Evolutionary conservation across 2,329 filamentous ascomycete genomes (phyloP).

Genomic region (Trichoderma atrobrunneum): DNA sequence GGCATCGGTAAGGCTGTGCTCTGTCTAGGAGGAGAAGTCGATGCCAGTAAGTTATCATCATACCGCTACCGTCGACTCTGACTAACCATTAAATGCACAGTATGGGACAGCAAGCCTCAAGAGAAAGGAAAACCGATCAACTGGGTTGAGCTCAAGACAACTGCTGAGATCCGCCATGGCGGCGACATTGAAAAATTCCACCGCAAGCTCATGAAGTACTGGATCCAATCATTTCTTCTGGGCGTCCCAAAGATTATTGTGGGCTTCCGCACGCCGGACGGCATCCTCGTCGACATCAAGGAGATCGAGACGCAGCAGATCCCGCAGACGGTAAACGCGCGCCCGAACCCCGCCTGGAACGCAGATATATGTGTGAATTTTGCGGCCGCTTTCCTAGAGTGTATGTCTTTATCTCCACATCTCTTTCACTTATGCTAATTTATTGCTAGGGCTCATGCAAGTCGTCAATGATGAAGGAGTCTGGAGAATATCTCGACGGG

Average conservation of each 20-base stretch:
- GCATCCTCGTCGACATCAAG: conserved; percentile 68
- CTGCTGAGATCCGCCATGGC: conserved; percentile 65
- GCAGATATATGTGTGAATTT: conserved; percentile 94
- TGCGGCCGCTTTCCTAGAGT: conserved; percentile 71
- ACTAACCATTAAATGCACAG: conserved; percentile 37
- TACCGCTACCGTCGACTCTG: background rate
- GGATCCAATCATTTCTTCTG: conserved; percentile 93
- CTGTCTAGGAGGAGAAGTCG: conserved; percentile 89
- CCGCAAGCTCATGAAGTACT: conserved; percentile 89
- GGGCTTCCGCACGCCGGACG: conserved; percentile 73
- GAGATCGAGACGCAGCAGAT: conserved; percentile 79
- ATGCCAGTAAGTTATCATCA: conserved; percentile 59
- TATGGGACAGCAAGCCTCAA: conserved; percentile 78
- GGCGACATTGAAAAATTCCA: conserved; percentile 75
- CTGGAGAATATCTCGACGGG: conserved; percentile 71
- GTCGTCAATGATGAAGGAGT: conserved; percentile 68
- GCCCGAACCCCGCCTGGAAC: conserved; percentile 73
- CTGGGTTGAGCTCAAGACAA: conserved; percentile 95
- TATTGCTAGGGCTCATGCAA: conserved; percentile 57
- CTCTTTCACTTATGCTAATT: background rate
- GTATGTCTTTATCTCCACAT: conserved; percentile 45
- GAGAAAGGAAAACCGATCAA: conserved; percentile 67
- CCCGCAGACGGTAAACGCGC: conserved; percentile 68
- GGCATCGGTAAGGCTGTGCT: conserved; percentile 74
- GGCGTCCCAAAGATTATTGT: conserved; percentile 91